Evolutionary conservation across 345 rosid species (phyloP), one percentile per base, ranked within the genome.

Genomic region (Brassica nigra): DNA sequence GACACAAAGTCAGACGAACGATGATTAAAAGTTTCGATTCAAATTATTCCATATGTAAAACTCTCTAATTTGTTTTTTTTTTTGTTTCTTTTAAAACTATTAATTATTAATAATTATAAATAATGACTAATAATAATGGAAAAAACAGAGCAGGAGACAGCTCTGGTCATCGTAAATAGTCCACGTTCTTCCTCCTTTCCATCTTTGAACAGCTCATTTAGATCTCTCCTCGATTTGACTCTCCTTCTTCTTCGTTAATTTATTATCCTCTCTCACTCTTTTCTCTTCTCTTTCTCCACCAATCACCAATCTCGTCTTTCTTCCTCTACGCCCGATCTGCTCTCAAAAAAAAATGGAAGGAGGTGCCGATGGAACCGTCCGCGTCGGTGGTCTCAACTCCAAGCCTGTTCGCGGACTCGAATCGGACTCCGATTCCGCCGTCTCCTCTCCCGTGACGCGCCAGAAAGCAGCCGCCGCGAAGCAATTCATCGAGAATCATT

Each of bases 391-490:
- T 27, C 36, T 90, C 33, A 84, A 86, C 85, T 31, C 90, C 83
- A 90, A 77, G 76, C 85, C 91, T 8, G 92, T 83, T 81, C 90
- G 94, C 55, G 87, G 84, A 37, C 61, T 88, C 15, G 97, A 91
- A 76, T 55, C 82, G 47, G 92, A 87, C 28, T 81, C 85, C 1
- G 97, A 92, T 71, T 90, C 82, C 29, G 88, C 94, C 33, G 97
- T 87, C 66, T 95, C 99, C 2, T 95, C 99, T 1, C 99, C 99
- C 63, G 97, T 95, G 5, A 95, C 99, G 4, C 85, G 92, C 70
- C 99, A 95, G 88, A 95, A 95, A 68, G 94, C 99, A 1, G 99
- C 97, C 8, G 99, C 99, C 14, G 99, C 98, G 14, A 95, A 95
- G 73, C 97, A 95, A 84, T 95, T 95, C 74, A 95, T 95, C 12